These are phyloP conservation scores for Dactylis glomerata DNA, from an alignment of 176 grass and related monocot genomes.

Conservation along the genomic window DNA sequence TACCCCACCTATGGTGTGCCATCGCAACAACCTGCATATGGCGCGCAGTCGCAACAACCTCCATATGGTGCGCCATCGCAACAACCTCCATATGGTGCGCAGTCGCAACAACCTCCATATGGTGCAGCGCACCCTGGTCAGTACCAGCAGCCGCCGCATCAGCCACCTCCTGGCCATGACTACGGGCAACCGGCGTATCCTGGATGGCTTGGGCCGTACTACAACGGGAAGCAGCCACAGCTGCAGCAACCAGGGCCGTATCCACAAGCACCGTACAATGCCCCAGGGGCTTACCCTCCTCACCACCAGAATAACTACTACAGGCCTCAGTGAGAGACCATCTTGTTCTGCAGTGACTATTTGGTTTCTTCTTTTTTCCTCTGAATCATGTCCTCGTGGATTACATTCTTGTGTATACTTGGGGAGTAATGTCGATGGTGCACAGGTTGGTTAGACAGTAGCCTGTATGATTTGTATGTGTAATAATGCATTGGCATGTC, in stretches of 20 bases:
- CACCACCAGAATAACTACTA: constrained; percentile 74
- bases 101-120: not conserved
- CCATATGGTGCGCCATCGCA: not conserved
- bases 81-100: not conserved
- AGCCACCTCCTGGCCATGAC: constrained; percentile 49
- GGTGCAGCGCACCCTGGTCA: constrained; percentile 39
- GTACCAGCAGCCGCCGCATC: constrained; percentile 46
- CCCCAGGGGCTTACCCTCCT: constrained; percentile 50
- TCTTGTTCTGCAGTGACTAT: not conserved
- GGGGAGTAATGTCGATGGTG: not conserved
- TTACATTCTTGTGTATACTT: constrained; percentile 8
- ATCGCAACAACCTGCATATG: constrained; percentile 43
- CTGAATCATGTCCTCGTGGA: not conserved
- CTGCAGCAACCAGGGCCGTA: constrained; percentile 57
- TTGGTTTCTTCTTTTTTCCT: not conserved
- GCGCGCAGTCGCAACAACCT: not conserved
- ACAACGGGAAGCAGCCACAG: constrained; percentile 57
- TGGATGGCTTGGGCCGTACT: constrained; percentile 86
- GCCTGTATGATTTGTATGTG: constrained; percentile 7
- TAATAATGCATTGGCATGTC: constrained; percentile 12
- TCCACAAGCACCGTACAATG: constrained; percentile 61
- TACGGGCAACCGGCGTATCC: constrained; percentile 91
- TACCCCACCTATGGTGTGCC: constrained; percentile 44
- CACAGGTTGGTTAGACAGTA: constrained; percentile 2
- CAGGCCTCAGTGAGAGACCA: constrained; percentile 55